These are phyloP conservation scores for Williopsis jadinii DNA, from an alignment of 1,139 yeast species.

Conservation along the genomic window DNA sequence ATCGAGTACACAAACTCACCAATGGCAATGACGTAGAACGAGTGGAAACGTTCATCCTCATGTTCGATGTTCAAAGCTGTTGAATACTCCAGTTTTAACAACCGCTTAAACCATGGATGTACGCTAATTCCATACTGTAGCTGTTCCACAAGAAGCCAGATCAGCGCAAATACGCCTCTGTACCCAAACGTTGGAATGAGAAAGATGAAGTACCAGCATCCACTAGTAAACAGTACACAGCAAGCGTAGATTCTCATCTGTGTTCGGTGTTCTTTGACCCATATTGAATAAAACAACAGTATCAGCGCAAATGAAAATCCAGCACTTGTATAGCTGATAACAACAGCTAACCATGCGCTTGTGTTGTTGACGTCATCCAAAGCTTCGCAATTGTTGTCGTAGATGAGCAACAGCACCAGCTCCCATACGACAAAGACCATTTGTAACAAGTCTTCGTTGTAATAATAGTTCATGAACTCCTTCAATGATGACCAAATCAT, in stretches of 20 bases:
- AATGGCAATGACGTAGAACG: conserved; percentile 57
- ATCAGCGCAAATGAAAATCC: conserved; percentile 33
- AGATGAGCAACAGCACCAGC: conserved; percentile 42
- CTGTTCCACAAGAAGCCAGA: conserved; percentile 38
- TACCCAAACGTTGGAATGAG: conserved; percentile 36
- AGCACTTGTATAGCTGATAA: conserved; percentile 43
- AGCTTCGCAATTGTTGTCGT: conserved; percentile 43
- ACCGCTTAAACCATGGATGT: conserved; percentile 42
- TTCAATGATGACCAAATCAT: conserved; percentile 60
- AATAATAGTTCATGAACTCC: conserved; percentile 60
- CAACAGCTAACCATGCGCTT: conserved; percentile 32
- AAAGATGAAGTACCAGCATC: conserved; percentile 40
- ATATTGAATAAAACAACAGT: conserved; percentile 40
- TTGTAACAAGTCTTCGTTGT: conserved; percentile 55
- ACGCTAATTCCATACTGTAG: conserved; percentile 27
- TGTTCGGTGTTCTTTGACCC: conserved; percentile 44
- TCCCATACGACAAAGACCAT: conserved; percentile 49
- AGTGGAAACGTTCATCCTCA: conserved; percentile 54
- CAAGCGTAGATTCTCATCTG: conserved; percentile 42
- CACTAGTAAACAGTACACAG: conserved; percentile 28
- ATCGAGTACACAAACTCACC: conserved; percentile 57
- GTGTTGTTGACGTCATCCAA: conserved; percentile 29
- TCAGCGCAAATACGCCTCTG: conserved; percentile 41
- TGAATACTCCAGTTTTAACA: conserved; percentile 37
- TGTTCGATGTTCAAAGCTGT: conserved; percentile 64